Conservation (phyloP, 2,329 filamentous ascomycete genomes). For the Colletotrichum falcatum region DNA sequence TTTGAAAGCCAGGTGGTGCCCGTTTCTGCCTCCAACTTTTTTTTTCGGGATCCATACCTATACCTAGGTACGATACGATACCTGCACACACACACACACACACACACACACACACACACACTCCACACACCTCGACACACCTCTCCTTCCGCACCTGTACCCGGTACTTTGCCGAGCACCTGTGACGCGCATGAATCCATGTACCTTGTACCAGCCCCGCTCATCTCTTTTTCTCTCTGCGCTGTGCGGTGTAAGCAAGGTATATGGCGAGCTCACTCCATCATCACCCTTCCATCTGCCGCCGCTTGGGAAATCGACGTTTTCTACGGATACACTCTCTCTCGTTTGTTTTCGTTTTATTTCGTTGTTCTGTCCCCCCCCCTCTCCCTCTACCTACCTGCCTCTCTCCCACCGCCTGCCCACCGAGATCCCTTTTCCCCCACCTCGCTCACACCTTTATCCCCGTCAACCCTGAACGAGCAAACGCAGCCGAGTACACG, state of each 20-base stretch:
- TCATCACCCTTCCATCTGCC: conserved; percentile 24
- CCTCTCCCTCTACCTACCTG: not conserved
- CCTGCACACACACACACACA: no score
- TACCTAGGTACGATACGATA: no score
- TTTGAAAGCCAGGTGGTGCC: conserved; percentile 19
- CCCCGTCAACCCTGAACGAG: conserved; percentile 38
- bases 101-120: not conserved
- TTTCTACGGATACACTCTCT: conserved; percentile 17
- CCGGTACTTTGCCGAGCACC: conserved; percentile 17
- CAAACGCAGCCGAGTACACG: conserved; percentile 17
- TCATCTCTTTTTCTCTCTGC: conserved; percentile 6
- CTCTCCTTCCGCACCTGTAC: not conserved
- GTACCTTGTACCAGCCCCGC: conserved; percentile 20
- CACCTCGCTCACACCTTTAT: conserved; percentile 44
- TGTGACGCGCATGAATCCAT: not conserved
- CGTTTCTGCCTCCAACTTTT: conserved; percentile 33
- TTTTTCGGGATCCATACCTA: conserved; percentile 4
- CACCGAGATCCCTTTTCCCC: conserved; percentile 43
- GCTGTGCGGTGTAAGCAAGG: conserved; percentile 18
- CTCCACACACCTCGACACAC: conserved; percentile 16
- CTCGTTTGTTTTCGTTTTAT: conserved; percentile 14
- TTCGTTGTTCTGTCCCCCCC: no score
- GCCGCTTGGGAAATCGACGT: conserved; percentile 31
- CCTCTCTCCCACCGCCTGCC: conserved; percentile 32
- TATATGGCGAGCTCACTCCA: conserved; percentile 25